Evolutionary conservation across 2,329 filamentous ascomycete species (phyloP), one percentile per base, ranked within the genome.

Genomic region (Fusarium gaditjirri): DNA sequence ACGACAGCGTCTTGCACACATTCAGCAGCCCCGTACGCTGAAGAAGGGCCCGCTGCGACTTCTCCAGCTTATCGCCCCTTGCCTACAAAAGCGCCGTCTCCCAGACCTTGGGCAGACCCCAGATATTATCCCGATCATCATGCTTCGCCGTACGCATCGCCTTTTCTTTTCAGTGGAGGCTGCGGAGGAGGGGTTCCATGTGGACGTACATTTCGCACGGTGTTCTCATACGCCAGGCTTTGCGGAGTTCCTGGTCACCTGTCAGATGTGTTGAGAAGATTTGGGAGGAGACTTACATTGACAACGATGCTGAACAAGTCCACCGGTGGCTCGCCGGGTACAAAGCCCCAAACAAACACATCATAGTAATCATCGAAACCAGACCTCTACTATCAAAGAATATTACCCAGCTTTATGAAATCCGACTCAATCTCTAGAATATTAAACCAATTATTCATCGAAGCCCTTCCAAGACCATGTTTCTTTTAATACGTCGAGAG

Each of bases 321-420:
- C 29, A 70, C 59, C 1, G 52, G 41, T 3, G 65, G 25, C 6
- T 77, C 55, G 6, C 69, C 60, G 17, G 78, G 77, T 1, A 66
- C 71, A 60, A 79, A 76, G 29, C 77, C 73, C 76, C 77, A 79
- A 35, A 79, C 73, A 27, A 66, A 78, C 25, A 79, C 63, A 42
- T 79, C 77, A 25, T 78, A 78, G 31, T 77, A 78, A 46, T 79
- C 77, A 4, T 75, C 42, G 33, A 79, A 79, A 5, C 71, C 66
- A 42, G 78, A 77, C 1, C 72, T 71, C 78, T 75, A 79, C 55
- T 78, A 60, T 27, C 77, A 64, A 10, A 76, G n/a, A 19, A 21
- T 21, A 27, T 79, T 72, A 0, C 68, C 75, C 71, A 77, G 49
- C 36, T 68, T 63, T 44, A 78, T 78, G 31, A 76, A 79, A 1